These are phyloP conservation scores for Stropharia rugosoannulata DNA, from an alignment of 768 basidiomycete genomes.

Conservation along the genomic window DNA sequence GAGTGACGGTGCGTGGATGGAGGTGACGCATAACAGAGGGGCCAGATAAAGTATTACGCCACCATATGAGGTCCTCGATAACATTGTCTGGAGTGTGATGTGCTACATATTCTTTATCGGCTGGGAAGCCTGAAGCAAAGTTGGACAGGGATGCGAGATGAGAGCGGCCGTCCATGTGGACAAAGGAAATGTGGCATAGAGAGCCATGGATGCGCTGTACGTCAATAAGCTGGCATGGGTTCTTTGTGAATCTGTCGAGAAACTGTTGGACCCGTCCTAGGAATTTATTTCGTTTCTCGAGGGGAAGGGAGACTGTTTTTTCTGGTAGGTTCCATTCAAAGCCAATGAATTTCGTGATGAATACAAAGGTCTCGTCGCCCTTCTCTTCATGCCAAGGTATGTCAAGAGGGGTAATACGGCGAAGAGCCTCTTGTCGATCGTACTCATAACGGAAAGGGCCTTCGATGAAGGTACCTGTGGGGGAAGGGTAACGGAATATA, in stretches of 20 bases:
- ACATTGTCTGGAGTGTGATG: conserved; percentile 20
- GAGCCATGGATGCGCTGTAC: conserved; percentile 22
- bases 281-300: conserved; percentile 26
- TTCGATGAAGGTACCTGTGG: neutral
- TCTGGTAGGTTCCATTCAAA: conserved; percentile 32
- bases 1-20: neutral
- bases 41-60: conserved; percentile 14
- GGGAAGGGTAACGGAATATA: conserved; percentile 1
- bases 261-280: conserved; percentile 19
- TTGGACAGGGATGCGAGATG: conserved; percentile 24
- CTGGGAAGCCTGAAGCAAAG: conserved; percentile 23
- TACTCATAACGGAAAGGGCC: neutral
- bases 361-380: conserved; percentile 9
- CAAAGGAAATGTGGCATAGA: conserved; percentile 18
- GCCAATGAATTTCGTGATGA: conserved; percentile 30
- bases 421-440: neutral
- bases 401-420: neutral
- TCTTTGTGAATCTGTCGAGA: neutral
- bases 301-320: conserved; percentile 27
- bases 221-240: neutral
- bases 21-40: conserved; percentile 12
- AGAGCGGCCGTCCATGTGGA: conserved; percentile 23
- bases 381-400: conserved; percentile 11
- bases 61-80: conserved; percentile 30
- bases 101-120: neutral